Evolutionary conservation across 129 eudicot species (phyloP).

Genomic region (Arctium minus): DNA sequence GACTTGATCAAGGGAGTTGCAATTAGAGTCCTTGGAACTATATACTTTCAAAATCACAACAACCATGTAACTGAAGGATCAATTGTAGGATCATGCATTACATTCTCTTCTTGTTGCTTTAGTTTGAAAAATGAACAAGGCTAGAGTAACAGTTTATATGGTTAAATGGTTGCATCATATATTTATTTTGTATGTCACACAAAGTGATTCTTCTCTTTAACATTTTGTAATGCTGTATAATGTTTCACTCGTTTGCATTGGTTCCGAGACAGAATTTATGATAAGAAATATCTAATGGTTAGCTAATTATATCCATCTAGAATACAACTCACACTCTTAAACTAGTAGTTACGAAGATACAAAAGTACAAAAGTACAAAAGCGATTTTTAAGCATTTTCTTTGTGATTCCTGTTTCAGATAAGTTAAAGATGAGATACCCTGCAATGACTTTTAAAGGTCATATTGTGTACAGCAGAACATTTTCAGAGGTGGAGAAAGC

Average conservation of each 20-base stretch:
- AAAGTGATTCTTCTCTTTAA: not conserved
- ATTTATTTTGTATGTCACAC: not conserved
- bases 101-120: conserved; percentile 1
- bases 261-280: not conserved
- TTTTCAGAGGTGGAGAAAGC: conserved; percentile 71
- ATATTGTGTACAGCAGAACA: conserved; percentile 65
- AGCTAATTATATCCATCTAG: not conserved
- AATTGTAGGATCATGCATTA: not conserved
- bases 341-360: not conserved
- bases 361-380: not conserved
- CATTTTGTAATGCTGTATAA: not conserved
- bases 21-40: not conserved
- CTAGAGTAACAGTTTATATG: not conserved
- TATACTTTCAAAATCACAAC: not conserved
- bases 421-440: conserved; percentile 33
- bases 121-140: not conserved
- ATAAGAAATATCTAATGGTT: not conserved
- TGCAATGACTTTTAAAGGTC: conserved; percentile 61
- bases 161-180: not conserved
- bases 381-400: not conserved
- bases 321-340: not conserved
- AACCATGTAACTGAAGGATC: not conserved
- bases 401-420: conserved; percentile 34
- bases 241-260: conserved; percentile 1
- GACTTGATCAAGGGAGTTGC: not conserved